Evolutionary conservation across 2,329 filamentous ascomycete species (phyloP), one percentile per base, ranked within the genome.

Genomic region (Diaporthe sp.): DNA sequence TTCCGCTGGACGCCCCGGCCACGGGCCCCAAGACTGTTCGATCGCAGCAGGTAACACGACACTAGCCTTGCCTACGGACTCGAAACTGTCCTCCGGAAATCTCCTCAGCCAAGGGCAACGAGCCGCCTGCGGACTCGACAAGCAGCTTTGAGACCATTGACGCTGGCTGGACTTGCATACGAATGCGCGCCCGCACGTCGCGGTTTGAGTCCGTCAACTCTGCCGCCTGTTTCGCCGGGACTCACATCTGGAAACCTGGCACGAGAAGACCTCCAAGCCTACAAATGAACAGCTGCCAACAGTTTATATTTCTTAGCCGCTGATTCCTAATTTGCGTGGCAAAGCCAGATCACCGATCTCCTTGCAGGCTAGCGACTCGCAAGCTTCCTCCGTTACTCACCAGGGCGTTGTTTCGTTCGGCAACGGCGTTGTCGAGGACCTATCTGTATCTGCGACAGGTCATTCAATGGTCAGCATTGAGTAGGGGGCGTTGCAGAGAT

Each of bases 231-330:
- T n/a, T 25, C 35, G 47, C 57, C 70, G 50, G 57, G 57, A 33
- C 38, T 64, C 33, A 61, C 33, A 72, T 58, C 45, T 64, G 70
- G 50, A 19, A 45, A 33, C 38, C 70, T 55, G 70, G 35, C 57
- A 60, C 25, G 12, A 58, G 45, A 25, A 22, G 45, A 61, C 38
- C 57, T 42, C 45, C 28, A 61, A 33, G 55, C 42, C 25, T n/a
- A 22, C 69, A 71, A 60, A 72, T 50, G 47, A 72, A 60, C 28
- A 71, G 33, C 22, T n/a, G 33, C 64, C 69, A 64, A 28, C 45
- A 35, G 57, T 52, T 52, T 54, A 33, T 52, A 54, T 25, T 72
- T 47, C 57, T 54, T 72, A 38, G 57, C 25, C 28, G 47, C 45
- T 42, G 57, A 35, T 35, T 55, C 47, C 70, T 45, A 54, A 55